Percentiles rank a stretch among this genome's conserved stretches.
Evolutionary conservation across 768 basidiomycete species (phyloP).

Genomic region (Phylloporus arenicola): DNA sequence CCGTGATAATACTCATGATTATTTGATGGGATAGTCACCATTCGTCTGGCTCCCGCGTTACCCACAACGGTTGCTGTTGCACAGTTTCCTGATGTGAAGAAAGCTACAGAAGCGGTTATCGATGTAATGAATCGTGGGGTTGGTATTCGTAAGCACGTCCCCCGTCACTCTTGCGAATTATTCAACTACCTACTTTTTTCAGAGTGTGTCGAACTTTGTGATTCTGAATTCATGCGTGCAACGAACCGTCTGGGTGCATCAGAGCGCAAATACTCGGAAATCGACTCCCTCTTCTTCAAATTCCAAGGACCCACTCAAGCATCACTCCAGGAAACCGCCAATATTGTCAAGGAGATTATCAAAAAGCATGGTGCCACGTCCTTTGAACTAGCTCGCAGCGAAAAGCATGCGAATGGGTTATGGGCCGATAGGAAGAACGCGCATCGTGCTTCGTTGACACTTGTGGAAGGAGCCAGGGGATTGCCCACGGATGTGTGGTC

Average conservation of each 20-base stretch:
- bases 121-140: conserved; percentile 70
- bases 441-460: conserved; percentile 49
- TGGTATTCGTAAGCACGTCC: conserved; percentile 57
- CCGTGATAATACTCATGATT: neutral
- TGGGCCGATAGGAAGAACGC: conserved; percentile 74
- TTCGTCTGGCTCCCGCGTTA: conserved; percentile 74
- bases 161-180: neutral
- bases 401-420: conserved; percentile 63
- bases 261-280: conserved; percentile 50
- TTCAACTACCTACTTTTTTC: neutral
- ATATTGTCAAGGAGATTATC: conserved; percentile 51
- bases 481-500: conserved; percentile 80
- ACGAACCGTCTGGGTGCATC: conserved; percentile 54
- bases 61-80: conserved; percentile 81
- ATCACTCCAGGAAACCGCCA: conserved; percentile 57
- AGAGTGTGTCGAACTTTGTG: conserved; percentile 86
- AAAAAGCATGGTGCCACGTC: conserved; percentile 62
- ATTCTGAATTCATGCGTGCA: conserved; percentile 62
- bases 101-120: conserved; percentile 68
- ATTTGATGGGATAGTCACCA: conserved; percentile 48
- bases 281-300: conserved; percentile 81
- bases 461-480: conserved; percentile 50
- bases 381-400: conserved; percentile 58
- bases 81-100: conserved; percentile 71
- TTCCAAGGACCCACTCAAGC: conserved; percentile 66